These are phyloP conservation scores for Backusella morwellensis DNA, from an alignment of 192 early-diverging fungal species.

Conservation along the genomic window DNA sequence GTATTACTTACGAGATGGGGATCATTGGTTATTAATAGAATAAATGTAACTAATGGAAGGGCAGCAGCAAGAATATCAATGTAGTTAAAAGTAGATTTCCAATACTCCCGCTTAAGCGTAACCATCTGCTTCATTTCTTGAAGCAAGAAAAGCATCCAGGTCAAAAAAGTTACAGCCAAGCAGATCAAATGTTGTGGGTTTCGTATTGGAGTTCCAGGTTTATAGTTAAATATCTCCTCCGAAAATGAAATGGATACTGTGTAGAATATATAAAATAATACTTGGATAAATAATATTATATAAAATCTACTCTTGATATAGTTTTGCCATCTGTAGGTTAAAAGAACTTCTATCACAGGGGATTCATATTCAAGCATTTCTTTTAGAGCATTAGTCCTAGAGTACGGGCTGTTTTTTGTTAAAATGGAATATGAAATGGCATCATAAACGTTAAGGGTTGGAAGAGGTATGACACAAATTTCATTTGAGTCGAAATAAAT, in stretches of 20 bases:
- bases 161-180: not conserved
- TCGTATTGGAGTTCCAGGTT: too few species aligned
- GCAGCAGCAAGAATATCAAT: not conserved
- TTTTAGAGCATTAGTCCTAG: not conserved
- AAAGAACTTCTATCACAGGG: conserved; percentile 10
- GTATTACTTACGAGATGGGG: not conserved
- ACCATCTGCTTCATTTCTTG: conserved; percentile 3
- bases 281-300: not conserved
- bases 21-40: not conserved
- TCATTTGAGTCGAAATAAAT: not conserved
- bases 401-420: not conserved
- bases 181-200: not conserved
- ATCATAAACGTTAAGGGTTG: not conserved
- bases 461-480: not conserved
- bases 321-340: conserved; percentile 2
- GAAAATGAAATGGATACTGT: not conserved
- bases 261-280: conserved; percentile 3
- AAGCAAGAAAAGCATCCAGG: not conserved
- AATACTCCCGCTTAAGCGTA: not conserved
- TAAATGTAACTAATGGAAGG: not conserved
- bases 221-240: not conserved
- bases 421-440: not conserved
- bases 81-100: conserved; percentile 1
- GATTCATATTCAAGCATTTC: not conserved
- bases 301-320: not conserved